Base-by-base conservation (phyloP, 306 rosid genomes). In the Rubus idaeus region DNA sequence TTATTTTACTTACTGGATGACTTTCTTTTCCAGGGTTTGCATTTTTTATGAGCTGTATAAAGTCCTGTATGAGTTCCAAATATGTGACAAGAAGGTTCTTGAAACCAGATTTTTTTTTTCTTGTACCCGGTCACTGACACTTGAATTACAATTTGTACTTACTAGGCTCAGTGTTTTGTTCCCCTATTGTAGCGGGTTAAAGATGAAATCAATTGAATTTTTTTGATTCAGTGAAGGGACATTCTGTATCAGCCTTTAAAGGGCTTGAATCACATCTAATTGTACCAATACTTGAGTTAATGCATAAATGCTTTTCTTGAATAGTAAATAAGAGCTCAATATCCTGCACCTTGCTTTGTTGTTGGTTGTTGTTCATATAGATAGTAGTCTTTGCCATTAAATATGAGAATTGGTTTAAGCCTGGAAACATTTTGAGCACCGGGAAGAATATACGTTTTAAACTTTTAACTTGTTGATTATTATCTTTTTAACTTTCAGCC, bases 11-110 rank as follows among this genome's bases (percentile, higher is more conserved):
- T 73, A 20, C 74, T 77, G 41, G 14, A 47, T 39, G 35, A 14
- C 61, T n/a, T 26, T 68, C 20, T 62, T 71, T 53, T 60, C 52
- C 81, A 84, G 84, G 84, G 71, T 74, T 74, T 68, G 73, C 82
- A 75, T 40, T 77, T 80, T 75, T 44, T 80, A 76, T 42, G 41
- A 73, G 65, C 74, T 77, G 84, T 84, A 77, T 77, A 77, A 66
- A 83, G 49, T 63, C 70, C 6, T 72, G 60, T 80, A 72, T 67
- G 79, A 61, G 68, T 52, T 83, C 75, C 72, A 70, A n/a, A 75
- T 62, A 42, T 51, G 71, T 71, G 84, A 67, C 55, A 26, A 73
- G 74, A 83, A 55, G 83, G 68, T 40, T 45, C 44, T 23, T 51
- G 23, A 52, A 40, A 69, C 76, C 72, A 30, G 68, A 75, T 61